Base-by-base conservation (phyloP, 2,329 filamentous ascomycete species). In the Sporothrix humicola region DNA sequence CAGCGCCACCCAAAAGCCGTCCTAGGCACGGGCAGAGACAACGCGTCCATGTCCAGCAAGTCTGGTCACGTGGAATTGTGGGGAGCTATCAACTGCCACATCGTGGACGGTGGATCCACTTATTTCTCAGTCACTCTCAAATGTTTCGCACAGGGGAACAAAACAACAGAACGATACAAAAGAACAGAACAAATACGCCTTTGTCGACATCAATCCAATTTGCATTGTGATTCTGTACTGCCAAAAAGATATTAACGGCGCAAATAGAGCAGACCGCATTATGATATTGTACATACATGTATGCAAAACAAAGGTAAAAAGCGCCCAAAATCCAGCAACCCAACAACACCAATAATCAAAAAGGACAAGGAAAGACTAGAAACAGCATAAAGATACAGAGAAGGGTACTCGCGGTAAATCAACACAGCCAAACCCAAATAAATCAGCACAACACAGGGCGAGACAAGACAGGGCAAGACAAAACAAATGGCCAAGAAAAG, bases 21-120 rank as follows among this genome's bases (percentile, higher is more conserved):
- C 58, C 72, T 59, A 73, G 66, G 72, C 72, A 73, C 52, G 42
- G 56, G 52, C 26, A 48, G 15, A 23, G 58, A 50, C 72, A 73
- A 73, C 72, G 72, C 72, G 72, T 73, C 46, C 54, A 37, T 66
- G 72, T 73, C 46, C 54, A 37, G 42, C 20, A 17, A 13, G 56
- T 31, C 31, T 9, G 15, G 44, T 73, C 72, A 73, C 72, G 72
- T 73, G 72, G 44, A 69, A 42, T 37, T 69, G 8, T 69, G 65
- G 65, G 26, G 65, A 54, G 65, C 65, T 69, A 37, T 63, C 59
- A 17, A 26, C 13, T 20, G 20, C n/a, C 20, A 13, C 13, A 61
- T 6, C 26, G 61, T 10, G 15, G 23, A 59, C 1, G 26, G 12
- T n/a, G 15, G 46, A 3, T 20, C 65, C 65, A 69, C 65, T 54